Evolutionary conservation across 2,329 filamentous ascomycete genomes (phyloP).

Genomic region (Trichophyton verrucosum): DNA sequence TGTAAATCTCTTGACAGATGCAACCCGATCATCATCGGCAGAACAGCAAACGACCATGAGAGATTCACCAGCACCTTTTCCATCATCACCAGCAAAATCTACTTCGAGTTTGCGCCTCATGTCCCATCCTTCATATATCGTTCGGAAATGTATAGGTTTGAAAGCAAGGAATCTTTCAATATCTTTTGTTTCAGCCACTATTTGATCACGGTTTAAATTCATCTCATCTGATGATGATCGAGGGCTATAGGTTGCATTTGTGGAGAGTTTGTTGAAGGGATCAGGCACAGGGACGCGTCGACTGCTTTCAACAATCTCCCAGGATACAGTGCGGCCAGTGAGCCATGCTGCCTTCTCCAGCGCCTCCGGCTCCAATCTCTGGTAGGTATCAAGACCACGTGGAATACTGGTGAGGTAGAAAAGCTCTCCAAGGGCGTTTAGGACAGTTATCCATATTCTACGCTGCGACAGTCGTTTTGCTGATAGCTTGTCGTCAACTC

Average conservation of each 20-base stretch:
- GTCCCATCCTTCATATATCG: slow-evolving; percentile 73
- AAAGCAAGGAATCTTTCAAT: slow-evolving; percentile 64
- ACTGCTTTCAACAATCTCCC: slow-evolving; percentile 69
- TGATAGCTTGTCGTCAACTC: slow-evolving; percentile 72
- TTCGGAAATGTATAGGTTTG: slow-evolving; percentile 65
- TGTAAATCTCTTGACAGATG: slow-evolving; percentile 46
- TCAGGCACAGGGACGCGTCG: slow-evolving; percentile 59
- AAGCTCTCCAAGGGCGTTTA: slow-evolving; percentile 87
- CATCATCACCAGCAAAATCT: slow-evolving; percentile 75
- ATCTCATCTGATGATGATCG: slow-evolving; percentile 63
- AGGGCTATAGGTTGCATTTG: slow-evolving; percentile 67
- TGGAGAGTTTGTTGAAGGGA: slow-evolving; percentile 54
- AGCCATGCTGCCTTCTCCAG: slow-evolving; percentile 61
- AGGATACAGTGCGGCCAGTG: slow-evolving; percentile 63
- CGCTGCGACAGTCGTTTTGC: slow-evolving; percentile 54
- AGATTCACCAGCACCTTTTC: slow-evolving; percentile 61
- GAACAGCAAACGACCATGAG: slow-evolving; percentile 65
- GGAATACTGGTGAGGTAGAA: slow-evolving; percentile 71
- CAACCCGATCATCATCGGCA: slow-evolving; percentile 44
- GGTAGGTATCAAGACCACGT: slow-evolving; percentile 39
- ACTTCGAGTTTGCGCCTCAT: slow-evolving; percentile 78
- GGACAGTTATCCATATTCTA: slow-evolving; percentile 78
- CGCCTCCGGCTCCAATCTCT: slow-evolving; percentile 38
- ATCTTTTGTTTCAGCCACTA: slow-evolving; percentile 64
- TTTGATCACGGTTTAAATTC: slow-evolving; percentile 57